Evolutionary conservation across 2,329 filamentous ascomycete genomes (phyloP).

Genomic region (Nectriaceae sp.): DNA sequence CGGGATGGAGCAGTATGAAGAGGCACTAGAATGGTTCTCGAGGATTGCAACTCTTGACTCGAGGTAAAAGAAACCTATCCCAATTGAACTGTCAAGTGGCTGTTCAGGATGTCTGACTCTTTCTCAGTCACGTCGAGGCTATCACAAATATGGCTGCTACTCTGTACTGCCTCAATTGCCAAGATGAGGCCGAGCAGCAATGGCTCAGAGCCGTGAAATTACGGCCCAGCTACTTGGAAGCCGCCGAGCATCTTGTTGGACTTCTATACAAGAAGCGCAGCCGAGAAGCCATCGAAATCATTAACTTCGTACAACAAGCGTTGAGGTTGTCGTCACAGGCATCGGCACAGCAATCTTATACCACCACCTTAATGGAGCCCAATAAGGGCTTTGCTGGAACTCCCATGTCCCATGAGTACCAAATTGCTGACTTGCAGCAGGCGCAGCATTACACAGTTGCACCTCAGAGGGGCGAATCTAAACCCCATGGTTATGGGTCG

Average conservation of each 20-base stretch:
- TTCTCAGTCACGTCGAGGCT: slow-evolving; percentile 79
- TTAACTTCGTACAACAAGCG: slow-evolving; percentile 78
- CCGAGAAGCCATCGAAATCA: slow-evolving; percentile 83
- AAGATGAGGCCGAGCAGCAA: slow-evolving; percentile 79
- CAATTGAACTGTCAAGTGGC: slow-evolving; percentile 32
- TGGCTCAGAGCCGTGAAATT: slow-evolving; percentile 85
- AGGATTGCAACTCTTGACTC: slow-evolving; percentile 59
- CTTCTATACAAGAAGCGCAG: slow-evolving; percentile 82
- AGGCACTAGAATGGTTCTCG: slow-evolving; percentile 74
- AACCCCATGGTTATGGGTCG: slow-evolving; percentile 33
- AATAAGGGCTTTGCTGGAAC: slow-evolving; percentile 3
- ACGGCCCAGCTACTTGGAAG: slow-evolving; percentile 88
- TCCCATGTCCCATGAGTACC: slow-evolving; percentile 8
- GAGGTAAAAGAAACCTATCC: slow-evolving; percentile 46
- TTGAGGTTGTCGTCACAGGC: slow-evolving; percentile 49
- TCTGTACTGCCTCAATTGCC: slow-evolving; percentile 78
- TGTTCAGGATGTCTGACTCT: slow-evolving; percentile 32
- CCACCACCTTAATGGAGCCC: slow-evolving; percentile 5
- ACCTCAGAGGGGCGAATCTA: slow-evolving; percentile 19
- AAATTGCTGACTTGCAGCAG: slow-evolving; percentile 26
- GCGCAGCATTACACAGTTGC: slow-evolving; percentile 23
- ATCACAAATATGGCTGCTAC: slow-evolving; percentile 92
- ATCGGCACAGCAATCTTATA: slow-evolving; percentile 8
- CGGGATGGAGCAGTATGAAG: slow-evolving; percentile 80
- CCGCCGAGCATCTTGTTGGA: slow-evolving; percentile 90